phyloP scores from a whole-genome alignment of 2,329 filamentous ascomycete species.

The Juglanconis juglandina region DNA sequence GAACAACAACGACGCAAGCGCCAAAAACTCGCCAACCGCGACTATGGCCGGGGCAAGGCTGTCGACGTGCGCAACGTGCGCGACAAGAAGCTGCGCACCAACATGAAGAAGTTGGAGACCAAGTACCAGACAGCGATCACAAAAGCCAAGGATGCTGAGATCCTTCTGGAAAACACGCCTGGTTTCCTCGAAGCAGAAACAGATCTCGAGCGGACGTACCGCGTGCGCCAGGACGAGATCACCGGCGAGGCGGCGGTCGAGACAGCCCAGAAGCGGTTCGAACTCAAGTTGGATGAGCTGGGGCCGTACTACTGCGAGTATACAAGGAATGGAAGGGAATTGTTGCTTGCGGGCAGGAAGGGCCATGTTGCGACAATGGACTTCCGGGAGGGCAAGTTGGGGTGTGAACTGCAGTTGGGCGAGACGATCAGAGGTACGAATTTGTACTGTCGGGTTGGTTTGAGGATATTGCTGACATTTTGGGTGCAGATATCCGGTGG shows the following conservation, averaged over 20 bases:
- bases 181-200: constrained; percentile 87
- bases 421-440: constrained; percentile 69
- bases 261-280: constrained; percentile 89
- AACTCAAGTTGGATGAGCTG: constrained; percentile 75
- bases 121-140: constrained; percentile 80
- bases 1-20: constrained; percentile 51
- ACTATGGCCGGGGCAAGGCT: constrained; percentile 79
- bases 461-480: background rate
- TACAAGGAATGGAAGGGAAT: constrained; percentile 79
- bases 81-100: constrained; percentile 86
- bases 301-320: constrained; percentile 90
- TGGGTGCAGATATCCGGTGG: constrained; percentile 70
- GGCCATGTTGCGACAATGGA: constrained; percentile 96
- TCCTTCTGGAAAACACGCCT: constrained; percentile 79
- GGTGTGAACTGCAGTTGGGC: constrained; percentile 84
- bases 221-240: constrained; percentile 86
- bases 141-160: constrained; percentile 91
- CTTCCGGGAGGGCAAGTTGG: constrained; percentile 87
- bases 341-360: constrained; percentile 83
- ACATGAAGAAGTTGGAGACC: constrained; percentile 71
- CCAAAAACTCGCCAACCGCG: constrained; percentile 62
- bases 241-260: constrained; percentile 69
- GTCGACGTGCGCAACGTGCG: constrained; percentile 71
- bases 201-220: constrained; percentile 88
- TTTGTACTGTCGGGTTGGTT: background rate